phyloP scores from a whole-genome alignment of 805 yeast species.

The Ogataea methylovora region DNA sequence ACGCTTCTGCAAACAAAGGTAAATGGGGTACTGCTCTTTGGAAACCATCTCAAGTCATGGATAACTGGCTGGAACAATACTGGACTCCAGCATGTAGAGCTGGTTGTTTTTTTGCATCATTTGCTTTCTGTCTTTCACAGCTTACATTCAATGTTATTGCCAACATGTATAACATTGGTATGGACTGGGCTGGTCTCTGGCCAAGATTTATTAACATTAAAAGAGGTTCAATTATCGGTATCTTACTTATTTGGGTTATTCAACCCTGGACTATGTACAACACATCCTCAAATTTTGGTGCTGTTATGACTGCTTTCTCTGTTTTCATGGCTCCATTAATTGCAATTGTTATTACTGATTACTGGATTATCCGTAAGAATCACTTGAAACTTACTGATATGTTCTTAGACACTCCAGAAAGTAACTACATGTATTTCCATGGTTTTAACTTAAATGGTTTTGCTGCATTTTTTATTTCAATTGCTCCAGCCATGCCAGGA shows the following conservation, averaged over 20 bases:
- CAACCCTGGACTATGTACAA: conserved; percentile 36
- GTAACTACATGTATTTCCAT: conserved; percentile 30
- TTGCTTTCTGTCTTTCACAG: conserved; percentile 29
- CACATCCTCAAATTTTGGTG: conserved; percentile 27
- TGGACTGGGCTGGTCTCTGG: conserved; percentile 40
- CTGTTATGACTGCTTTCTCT: conserved; percentile 22
- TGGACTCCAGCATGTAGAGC: conserved; percentile 36
- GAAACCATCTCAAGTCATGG: conserved; percentile 37
- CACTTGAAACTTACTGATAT: conserved; percentile 33
- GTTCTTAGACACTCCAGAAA: conserved; percentile 22
- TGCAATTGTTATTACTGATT: conserved; percentile 31
- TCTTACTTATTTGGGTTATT: conserved; percentile 27
- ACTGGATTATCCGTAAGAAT: conserved; percentile 29
- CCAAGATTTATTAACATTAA: conserved; percentile 36
- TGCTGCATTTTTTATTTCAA: conserved; percentile 29
- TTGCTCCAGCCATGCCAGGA: conserved; percentile 46
- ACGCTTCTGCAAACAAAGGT: conserved; percentile 33
- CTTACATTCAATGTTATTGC: conserved; percentile 31
- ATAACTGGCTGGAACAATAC: conserved; percentile 30
- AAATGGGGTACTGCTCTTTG: conserved; percentile 24
- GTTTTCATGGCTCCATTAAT: conserved; percentile 33
- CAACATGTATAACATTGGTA: conserved; percentile 40
- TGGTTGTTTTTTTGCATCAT: conserved; percentile 39
- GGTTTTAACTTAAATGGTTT: conserved; percentile 39
- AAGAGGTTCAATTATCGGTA: conserved; percentile 37